Percentiles rank a stretch among this genome's conserved stretches.
These are phyloP conservation scores for Cercospora canescens DNA, from an alignment of 2,329 filamentous ascomycete genomes.

Conservation along the genomic window DNA sequence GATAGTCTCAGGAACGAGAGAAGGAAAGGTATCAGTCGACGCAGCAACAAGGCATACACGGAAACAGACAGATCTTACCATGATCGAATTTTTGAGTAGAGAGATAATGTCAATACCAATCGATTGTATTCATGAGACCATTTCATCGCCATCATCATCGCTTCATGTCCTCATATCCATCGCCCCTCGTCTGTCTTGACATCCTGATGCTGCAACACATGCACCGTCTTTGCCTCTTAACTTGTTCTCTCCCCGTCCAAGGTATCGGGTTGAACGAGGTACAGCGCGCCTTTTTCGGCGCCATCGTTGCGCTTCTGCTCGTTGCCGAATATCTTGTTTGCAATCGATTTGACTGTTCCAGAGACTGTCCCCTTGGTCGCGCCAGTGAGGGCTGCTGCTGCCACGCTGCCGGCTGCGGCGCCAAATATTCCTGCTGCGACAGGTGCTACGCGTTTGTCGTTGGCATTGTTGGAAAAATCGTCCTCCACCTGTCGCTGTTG, in stretches of 20 bases:
- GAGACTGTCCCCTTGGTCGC: background rate
- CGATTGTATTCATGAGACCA: background rate
- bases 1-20: background rate
- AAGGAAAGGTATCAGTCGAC: background rate
- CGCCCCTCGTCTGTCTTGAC: background rate
- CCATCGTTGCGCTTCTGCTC: background rate
- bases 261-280: background rate
- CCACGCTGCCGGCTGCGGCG: background rate
- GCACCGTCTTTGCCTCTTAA: no score
- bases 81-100: background rate
- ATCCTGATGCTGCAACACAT: background rate
- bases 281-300: background rate
- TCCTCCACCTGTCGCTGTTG: background rate
- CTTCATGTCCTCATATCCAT: background rate
- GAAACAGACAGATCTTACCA: background rate
- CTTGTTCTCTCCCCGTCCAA: background rate
- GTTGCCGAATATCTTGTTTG: background rate
- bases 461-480: background rate
- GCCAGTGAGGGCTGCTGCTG: background rate
- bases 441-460: background rate
- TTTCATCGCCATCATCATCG: background rate
- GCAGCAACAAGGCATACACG: background rate
- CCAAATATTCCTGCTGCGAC: background rate
- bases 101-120: background rate
- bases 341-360: background rate